Conservation (phyloP, 495 filamentous ascomycete species). For the Penicillium subrubescens region DNA sequence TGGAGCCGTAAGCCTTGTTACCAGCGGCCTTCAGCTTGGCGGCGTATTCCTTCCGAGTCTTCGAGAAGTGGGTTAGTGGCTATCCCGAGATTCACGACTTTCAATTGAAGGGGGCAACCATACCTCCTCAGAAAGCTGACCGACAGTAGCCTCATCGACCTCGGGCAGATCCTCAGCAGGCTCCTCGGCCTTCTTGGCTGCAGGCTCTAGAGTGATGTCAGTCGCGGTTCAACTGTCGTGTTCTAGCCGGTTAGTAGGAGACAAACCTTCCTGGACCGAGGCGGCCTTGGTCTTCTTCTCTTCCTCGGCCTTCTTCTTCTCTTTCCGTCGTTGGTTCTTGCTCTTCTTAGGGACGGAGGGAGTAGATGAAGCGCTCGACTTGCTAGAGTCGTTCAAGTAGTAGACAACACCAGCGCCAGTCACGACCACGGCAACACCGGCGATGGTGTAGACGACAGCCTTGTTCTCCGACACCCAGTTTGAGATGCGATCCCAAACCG, state of each 20-base stretch:
- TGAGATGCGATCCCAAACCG: constrained; percentile 85
- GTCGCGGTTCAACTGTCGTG: constrained; percentile 17
- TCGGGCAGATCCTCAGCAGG: constrained; percentile 78
- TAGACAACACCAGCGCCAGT: constrained; percentile 89
- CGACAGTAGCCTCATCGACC: constrained; percentile 78
- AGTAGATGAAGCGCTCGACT: constrained; percentile 23
- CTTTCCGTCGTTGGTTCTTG: constrained; percentile 63
- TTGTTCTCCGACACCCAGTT: constrained; percentile 96
- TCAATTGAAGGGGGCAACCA: constrained; percentile 10
- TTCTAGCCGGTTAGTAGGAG: neutral
- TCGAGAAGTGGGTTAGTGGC: constrained; percentile 9
- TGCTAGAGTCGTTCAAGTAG: constrained; percentile 64
- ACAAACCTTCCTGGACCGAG: constrained; percentile 48
- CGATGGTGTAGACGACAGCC: constrained; percentile 91
- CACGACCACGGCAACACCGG: constrained; percentile 88
- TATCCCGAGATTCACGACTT: neutral
- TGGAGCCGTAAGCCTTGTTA: constrained; percentile 93
- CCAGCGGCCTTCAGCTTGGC: constrained; percentile 90
- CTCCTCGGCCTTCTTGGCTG: constrained; percentile 60
- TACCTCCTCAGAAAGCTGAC: constrained; percentile 67
- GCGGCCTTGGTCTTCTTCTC: constrained; percentile 59
- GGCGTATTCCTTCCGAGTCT: constrained; percentile 75
- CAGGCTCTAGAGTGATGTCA: constrained; percentile 40
- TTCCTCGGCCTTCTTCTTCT: constrained; percentile 70
- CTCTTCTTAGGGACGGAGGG: constrained; percentile 51